A percentile compares a stretch with the other conserved stretches of the same genome.
Conservation (phyloP, 805 yeast species). For the Millerozyma acaciae region DNA sequence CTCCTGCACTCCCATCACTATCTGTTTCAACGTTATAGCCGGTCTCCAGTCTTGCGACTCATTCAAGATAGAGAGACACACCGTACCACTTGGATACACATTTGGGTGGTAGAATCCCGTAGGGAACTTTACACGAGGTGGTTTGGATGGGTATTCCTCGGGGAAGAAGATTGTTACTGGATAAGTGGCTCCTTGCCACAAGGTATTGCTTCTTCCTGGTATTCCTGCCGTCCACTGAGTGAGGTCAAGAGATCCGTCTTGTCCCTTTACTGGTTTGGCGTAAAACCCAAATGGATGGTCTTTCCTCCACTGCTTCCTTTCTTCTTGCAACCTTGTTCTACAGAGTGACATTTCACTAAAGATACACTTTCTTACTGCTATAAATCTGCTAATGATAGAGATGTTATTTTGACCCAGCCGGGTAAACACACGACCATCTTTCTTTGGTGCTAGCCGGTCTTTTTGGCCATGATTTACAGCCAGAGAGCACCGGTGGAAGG, state of each 20-base stretch:
- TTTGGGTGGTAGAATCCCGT: constrained; percentile 94
- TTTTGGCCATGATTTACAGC: too few relatives aligned
- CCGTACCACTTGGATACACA: constrained; percentile 95
- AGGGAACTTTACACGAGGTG: constrained; percentile 91
- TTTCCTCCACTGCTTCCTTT: constrained; percentile 96
- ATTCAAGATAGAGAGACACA: constrained; percentile 87
- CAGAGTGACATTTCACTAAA: constrained; percentile 48
- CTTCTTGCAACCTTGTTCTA: constrained; percentile 84
- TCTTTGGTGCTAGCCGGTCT: too few relatives aligned
- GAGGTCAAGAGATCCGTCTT: constrained; percentile 81
- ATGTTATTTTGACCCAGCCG: too few relatives aligned
- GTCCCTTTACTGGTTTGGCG: constrained; percentile 81
- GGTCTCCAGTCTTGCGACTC: constrained; percentile 99
- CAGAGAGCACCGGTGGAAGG: too few relatives aligned
- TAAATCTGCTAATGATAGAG: too few relatives aligned
- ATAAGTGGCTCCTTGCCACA: constrained; percentile 88
- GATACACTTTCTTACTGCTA: too few relatives aligned
- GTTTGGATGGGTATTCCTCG: constrained; percentile 92
- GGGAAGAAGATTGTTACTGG: constrained; percentile 82
- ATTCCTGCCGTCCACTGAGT: constrained; percentile 92
- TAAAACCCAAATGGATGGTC: constrained; percentile 97
- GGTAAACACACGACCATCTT: too few relatives aligned
- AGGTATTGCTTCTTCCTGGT: constrained; percentile 84
- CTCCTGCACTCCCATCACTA: constrained; percentile 89
- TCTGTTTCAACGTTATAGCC: constrained; percentile 85